phyloP scores from a whole-genome alignment of 2,329 filamentous ascomycete genomes.

The Calonectria multiphialidica region DNA sequence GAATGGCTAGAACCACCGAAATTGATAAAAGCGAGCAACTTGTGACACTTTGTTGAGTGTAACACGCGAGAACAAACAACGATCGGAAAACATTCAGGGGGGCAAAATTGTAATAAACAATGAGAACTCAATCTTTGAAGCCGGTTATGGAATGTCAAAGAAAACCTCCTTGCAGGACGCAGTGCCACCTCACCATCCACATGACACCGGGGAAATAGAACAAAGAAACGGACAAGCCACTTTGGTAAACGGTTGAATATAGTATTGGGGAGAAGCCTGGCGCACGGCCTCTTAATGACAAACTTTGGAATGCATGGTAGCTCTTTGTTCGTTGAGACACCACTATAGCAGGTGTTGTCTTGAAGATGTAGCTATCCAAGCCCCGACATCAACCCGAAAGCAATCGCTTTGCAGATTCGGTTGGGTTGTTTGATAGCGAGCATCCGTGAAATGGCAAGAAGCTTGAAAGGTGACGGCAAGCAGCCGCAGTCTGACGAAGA shows the following conservation, averaged over 20 bases:
- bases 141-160: neutral
- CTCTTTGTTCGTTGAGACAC: neutral
- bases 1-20: neutral
- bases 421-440: neutral
- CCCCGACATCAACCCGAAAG: neutral
- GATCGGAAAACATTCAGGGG: neutral
- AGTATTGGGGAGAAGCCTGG: neutral
- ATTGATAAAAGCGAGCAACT: neutral
- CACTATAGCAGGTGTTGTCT: neutral
- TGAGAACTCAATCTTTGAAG: neutral
- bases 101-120: conserved; percentile 14
- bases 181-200: conserved; percentile 20
- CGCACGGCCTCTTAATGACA: neutral
- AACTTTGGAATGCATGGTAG: neutral
- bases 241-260: neutral
- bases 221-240: conserved; percentile 36
- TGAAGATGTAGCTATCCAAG: neutral
- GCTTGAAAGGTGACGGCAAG: neutral
- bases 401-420: neutral
- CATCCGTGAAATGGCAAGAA: neutral
- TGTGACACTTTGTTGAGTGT: neutral
- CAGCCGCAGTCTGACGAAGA: neutral
- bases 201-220: conserved; percentile 28
- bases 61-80: neutral
- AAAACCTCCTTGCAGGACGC: conserved; percentile 15